Base-by-base conservation (phyloP, 805 yeast species). In the Yarrowia osloensis region DNA sequence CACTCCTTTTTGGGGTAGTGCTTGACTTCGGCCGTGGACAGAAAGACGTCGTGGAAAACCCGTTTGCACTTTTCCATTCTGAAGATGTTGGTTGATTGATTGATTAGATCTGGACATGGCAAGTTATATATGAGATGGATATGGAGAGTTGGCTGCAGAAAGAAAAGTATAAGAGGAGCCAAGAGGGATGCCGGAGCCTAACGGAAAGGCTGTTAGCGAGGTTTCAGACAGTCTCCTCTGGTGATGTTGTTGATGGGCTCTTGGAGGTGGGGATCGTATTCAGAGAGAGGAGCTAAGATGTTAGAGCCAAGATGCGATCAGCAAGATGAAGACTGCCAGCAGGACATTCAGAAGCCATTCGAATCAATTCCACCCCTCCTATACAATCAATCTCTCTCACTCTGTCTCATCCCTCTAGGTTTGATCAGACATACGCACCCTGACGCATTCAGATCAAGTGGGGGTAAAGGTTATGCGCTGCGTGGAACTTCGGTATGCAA, bases 1-100 rank as follows among this genome's bases (percentile, higher is more conserved):
- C 62, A 37, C 35, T 55, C 47, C 35, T 55, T 39, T 8, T 22
- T 13, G 17, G 62, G 62, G 35, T 55, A 55, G 19, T 39, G 62
- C 26, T 55, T 55, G 24, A 55, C 62, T 3, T 4, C n/a, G 1
- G 47, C 62, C 3, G 35, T 55, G 6, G 46, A 17, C 17, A 55
- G 26, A 13, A 55, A 55, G 19, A 39, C 6, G 5, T 26, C 19
- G 28, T 35, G 42, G 40, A 52, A 33, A 4, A 52, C 37, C 29
- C 22, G 42, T 26, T 52, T 52, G 59, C 40, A 22, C 37, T 35
- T 28, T 52, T 52, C 59, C 59, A 52, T 52, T 17, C 21, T 22
- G 55, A 19, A 13, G 26, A 28, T 19, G 9, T 9, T 21, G 11
- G 44, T 19, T 24, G 55, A 52, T 35, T 33, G 59, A 52, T 52